Percentiles rank a stretch among this genome's conserved stretches.
These are phyloP conservation scores for Solanum bulbocastanum DNA, from an alignment of 257 asterid genomes.

Conservation along the genomic window DNA sequence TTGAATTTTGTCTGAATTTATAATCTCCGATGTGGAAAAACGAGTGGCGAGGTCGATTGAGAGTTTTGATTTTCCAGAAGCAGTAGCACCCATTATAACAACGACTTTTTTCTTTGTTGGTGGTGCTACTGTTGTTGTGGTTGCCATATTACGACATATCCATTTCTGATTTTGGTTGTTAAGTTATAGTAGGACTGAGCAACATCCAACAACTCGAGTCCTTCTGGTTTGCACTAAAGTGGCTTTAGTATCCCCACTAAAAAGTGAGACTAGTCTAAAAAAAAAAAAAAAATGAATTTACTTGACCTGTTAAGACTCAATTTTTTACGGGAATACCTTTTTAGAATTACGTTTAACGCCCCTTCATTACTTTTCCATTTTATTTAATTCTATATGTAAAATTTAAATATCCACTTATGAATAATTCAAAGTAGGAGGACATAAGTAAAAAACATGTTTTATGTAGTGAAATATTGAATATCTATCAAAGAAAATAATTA, in stretches of 20 bases:
- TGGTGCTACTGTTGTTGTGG: neutral
- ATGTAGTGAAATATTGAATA: no score
- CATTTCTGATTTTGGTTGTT: neutral
- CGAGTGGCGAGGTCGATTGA: slow-evolving; percentile 66
- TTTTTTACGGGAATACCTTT: no score
- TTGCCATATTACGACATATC: neutral
- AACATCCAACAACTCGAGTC: no score
- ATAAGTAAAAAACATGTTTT: neutral
- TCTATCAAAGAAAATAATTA: neutral
- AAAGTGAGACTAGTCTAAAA: no score
- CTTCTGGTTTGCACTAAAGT: no score
- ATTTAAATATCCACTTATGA: no score
- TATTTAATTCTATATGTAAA: no score
- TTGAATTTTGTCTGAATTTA: slow-evolving; percentile 91
- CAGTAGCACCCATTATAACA: slow-evolving; percentile 80
- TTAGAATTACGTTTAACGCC: no score
- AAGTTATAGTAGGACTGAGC: no score
- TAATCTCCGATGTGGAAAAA: slow-evolving; percentile 57
- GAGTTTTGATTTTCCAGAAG: slow-evolving; percentile 81
- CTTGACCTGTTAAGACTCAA: fast-evolving
- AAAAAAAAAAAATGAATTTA: no score
- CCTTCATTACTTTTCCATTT: no score
- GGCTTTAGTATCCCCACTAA: no score
- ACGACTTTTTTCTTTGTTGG: slow-evolving; percentile 25
- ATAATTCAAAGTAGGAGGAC: neutral